Conservation (phyloP, 2,329 filamentous ascomycete genomes). For the Colletotrichum sp. region DNA sequence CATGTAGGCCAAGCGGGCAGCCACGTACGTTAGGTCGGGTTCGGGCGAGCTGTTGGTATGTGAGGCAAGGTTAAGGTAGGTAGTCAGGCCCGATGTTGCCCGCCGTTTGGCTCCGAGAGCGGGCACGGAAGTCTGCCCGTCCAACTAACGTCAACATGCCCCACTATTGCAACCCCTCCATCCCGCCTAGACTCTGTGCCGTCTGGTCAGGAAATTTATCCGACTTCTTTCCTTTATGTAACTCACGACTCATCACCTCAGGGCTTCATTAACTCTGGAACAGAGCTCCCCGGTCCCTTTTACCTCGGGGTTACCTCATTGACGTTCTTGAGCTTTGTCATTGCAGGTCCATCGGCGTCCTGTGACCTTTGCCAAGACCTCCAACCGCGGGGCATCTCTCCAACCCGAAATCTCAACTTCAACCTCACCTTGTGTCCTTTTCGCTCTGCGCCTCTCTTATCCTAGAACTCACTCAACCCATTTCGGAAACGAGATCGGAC, state of each 20-base stretch:
- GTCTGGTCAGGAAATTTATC: not conserved
- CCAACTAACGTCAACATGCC: slow-evolving; percentile 15
- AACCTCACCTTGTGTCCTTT: not conserved
- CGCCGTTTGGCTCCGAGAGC: slow-evolving; percentile 13
- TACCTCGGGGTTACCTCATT: not conserved
- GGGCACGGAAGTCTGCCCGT: not conserved
- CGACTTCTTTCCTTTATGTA: not conserved
- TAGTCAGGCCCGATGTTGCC: slow-evolving; percentile 1
- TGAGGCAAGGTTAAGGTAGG: not conserved
- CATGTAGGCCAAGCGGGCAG: not conserved
- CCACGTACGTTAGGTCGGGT: not conserved
- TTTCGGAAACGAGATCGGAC: not conserved
- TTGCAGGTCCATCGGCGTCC: not conserved
- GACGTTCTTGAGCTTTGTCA: not conserved
- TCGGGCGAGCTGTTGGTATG: not conserved
- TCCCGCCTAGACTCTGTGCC: not conserved
- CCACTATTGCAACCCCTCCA: slow-evolving; percentile 15
- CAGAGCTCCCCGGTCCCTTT: not conserved
- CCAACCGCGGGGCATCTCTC: not conserved
- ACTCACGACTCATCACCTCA: slow-evolving; percentile 1
- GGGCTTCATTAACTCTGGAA: not conserved
- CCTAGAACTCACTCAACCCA: not conserved
- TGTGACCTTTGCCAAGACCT: not conserved
- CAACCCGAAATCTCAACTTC: not conserved
- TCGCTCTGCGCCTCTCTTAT: not conserved